Base-by-base conservation (phyloP, 176 grass and related monocot species). In the Olyra latifolia region DNA sequence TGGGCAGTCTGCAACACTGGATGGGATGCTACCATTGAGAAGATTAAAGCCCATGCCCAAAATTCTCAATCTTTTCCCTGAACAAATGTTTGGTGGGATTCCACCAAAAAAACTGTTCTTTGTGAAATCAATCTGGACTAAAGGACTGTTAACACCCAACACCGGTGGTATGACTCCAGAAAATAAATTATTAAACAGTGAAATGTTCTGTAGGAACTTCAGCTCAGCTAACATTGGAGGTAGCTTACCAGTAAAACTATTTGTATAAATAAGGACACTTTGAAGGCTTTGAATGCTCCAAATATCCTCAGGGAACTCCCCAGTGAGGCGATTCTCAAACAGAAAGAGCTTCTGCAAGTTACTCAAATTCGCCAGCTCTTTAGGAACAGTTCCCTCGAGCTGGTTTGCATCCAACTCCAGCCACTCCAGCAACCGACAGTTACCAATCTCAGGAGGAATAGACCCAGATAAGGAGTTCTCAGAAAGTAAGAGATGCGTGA, bases 71-170 rank as follows among this genome's bases (percentile, higher is more conserved):
- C 83, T 72, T 86, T 92, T 87, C 12, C 85, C 83, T 23, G 71
- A 91, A 80, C 95, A 98, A 39, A 98, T 83, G 43, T 91, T 59
- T 28, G 87, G 87, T 19, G 95, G 95, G 20, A 97, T 81, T 76
- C 59, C 72, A 63, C 95, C 92, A 41, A 88, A 74, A 75, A 92
- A 88, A 28, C 80, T 77, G 15, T 86, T 88, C 16, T 92, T 90
- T 20, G 93, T 88, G 20, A 96, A 91, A 43, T 90, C 85, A 80
- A 91, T 44, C 59, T 19, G 19, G 14, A 71, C 16, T 75, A 94
- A 75, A 56, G 12, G 85, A 29, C 88, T 89, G 53, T 89, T 88
- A 59, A 74, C 42, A 61, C 92, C 92, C 60, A 94, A 65, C 24
- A 72, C 52, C 23, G 55, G 67, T 28, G 91, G 87, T 80, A 93